phyloP scores from a whole-genome alignment of 164 flowering plant species.

The Litsea cubeba region DNA sequence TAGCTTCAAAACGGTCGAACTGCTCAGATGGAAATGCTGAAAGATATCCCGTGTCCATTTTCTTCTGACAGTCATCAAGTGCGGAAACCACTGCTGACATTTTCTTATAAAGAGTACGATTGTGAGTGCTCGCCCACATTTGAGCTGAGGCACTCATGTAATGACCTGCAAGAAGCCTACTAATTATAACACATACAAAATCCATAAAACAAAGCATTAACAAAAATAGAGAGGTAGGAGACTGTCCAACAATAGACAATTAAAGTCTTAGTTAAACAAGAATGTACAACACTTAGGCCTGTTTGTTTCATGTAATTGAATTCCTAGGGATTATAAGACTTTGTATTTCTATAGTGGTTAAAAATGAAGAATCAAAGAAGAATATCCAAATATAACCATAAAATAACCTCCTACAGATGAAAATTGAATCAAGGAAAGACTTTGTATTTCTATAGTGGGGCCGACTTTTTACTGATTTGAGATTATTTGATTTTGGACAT shows the following conservation, averaged over 20 bases:
- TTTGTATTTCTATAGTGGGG: no score
- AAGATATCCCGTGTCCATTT: slow-evolving; percentile 78
- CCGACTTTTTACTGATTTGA: no score
- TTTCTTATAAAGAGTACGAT: slow-evolving; percentile 48
- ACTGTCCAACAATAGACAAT: background rate
- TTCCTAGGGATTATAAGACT: no score
- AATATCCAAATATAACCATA: no score
- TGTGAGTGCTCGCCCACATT: slow-evolving; percentile 93
- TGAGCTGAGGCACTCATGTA: slow-evolving; percentile 86
- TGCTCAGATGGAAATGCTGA: slow-evolving; percentile 86
- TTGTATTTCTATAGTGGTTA: no score
- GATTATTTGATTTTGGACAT: no score
- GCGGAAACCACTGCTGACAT: slow-evolving; percentile 67
- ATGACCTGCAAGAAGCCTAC: slow-evolving; percentile 53
- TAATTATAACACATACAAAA: background rate
- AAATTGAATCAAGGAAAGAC: no score
- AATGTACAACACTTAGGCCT: no score
- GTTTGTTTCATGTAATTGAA: no score
- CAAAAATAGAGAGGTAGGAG: background rate
- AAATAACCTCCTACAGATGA: no score
- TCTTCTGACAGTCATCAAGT: slow-evolving; percentile 63
- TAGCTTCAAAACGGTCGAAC: slow-evolving; percentile 83
- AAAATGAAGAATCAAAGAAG: no score
- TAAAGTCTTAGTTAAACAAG: background rate
- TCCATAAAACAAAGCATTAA: background rate